Base-by-base conservation (phyloP, 305 asterid species). In the Fraxinus platypoda region DNA sequence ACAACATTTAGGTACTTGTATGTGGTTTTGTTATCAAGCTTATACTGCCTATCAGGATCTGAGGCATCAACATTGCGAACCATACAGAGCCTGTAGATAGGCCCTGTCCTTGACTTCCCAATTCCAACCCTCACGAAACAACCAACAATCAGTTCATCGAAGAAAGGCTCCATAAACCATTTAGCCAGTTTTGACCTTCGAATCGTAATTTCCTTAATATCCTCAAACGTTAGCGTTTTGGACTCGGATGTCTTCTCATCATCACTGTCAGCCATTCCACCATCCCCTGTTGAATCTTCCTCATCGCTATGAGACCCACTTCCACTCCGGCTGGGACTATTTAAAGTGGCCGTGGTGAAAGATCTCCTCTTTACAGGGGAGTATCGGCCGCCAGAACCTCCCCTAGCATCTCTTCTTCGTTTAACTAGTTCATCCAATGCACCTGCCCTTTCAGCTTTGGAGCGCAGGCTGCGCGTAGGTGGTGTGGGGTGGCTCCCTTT, bases 111-210 rank as follows among this genome's bases (percentile, higher is more conserved):
- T 6, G 95, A 93, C 85, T 88, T 93, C 80, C 99, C 99, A 87
- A 96, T 94, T 74, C 98, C 98, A 78, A 96, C 98, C 75, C 98
- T 90, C 71, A 96, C 98, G 28, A 96, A 96, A 85, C 99, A 96
- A 71, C 99, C 98, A 62, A 94, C 97, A 64, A 96, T 96, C 87
- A 94, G 77, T 52, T 96, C 99, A 81, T 96, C 99, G 81, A 96
- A 96, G 88, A 92, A 96, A 31, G 99, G 99, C 84, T 96, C 99
- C 99, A 96, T 92, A 78, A 93, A 92, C 99, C 98, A 96, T 86
- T 94, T 96, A 9, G 95, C 90, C 41, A 96, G 90, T 84, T 94
- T 96, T 35, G 99, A 96, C 84, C 98, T 92, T 35, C 94, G 91
- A 84, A 96, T 93, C 7, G 99, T 91, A 23, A 96, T 92, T 77